Base-by-base conservation (phyloP, 2,329 filamentous ascomycete genomes). In the Neofusicoccum laricinum region DNA sequence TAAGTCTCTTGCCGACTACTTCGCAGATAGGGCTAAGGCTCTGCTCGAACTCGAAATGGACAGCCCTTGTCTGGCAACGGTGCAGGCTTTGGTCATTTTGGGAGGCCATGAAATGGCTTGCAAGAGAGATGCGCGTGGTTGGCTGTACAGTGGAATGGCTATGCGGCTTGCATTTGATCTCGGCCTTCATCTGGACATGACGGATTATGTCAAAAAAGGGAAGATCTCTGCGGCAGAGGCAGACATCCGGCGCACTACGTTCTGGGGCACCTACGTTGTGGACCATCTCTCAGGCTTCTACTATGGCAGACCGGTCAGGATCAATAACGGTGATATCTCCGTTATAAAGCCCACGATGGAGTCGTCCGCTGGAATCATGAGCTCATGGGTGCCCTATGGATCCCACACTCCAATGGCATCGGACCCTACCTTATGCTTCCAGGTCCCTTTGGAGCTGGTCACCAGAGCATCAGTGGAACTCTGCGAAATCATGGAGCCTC, bases 121-220 rank as follows among this genome's bases (percentile, higher is more conserved):
- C 19, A 78, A 76, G 15, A 75, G 80, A 11, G 81, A 84, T 59
- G 80, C 80, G 59, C 78, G 79, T 0, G 81, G 81, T 7, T 83
- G 82, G 81, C 80, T 84, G 75, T 82, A 83, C 71, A 77, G 79
- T 14, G 81, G 80, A 76, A 70, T 72, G 79, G 69, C 59, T 38
- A 43, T 68, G 36, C 64, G 68, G 21, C 38, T 59, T 7, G 21
- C 57, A 7, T 55, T 53, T 6, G 49, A 55, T 32, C 34, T 66
- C n/a, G 64, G 63, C 4, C 73, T 84, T 10, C 81, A 84, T 62
- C 72, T 82, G 8, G 76, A 80, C 63, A 78, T 78, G 69, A 73
- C 71, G 1, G 65, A 72, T 0, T 81, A 81, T 63, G 73, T 81
- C 3, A 70, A 73, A 12, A 73, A 73, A 51, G 78, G 78, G 2